phyloP scores from a whole-genome alignment of 371 early-diverging fungal genomes.

The Actinomucor elegans region DNA sequence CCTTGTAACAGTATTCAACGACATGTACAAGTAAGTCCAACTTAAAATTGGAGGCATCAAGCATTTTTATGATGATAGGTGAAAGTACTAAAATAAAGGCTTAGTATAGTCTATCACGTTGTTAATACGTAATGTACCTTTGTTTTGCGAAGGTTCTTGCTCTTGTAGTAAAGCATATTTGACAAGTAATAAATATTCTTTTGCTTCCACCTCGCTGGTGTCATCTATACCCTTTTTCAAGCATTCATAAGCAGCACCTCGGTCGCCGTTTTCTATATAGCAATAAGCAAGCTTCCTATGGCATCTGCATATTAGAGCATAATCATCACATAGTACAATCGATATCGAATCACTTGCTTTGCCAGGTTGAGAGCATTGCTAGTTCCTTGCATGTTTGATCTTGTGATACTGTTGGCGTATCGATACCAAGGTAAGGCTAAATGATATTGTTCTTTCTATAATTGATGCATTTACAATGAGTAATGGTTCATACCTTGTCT shows the following conservation, averaged over 20 bases:
- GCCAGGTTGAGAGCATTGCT: not conserved
- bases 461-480: too few relatives aligned
- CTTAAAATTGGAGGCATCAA: too few relatives aligned
- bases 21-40: not conserved
- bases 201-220: not conserved
- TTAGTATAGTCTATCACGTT: not conserved
- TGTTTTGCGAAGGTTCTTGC: too few relatives aligned
- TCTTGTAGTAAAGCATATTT: not conserved
- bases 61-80: too few relatives aligned
- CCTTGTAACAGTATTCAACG: not conserved
- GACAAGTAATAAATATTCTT: not conserved
- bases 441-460: too few relatives aligned
- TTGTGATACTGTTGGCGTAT: not conserved
- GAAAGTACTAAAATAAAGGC: too few relatives aligned
- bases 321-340: not conserved
- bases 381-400: not conserved
- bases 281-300: constrained; percentile 1
- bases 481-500: too few relatives aligned
- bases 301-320: not conserved
- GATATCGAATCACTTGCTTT: too few relatives aligned
- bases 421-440: constrained; percentile 2
- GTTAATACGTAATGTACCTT: not conserved
- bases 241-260: not conserved
- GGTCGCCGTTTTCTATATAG: not conserved
- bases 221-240: not conserved